Base-by-base conservation (phyloP, 2,329 filamentous ascomycete species). In the Botryotinia narcissicola region DNA sequence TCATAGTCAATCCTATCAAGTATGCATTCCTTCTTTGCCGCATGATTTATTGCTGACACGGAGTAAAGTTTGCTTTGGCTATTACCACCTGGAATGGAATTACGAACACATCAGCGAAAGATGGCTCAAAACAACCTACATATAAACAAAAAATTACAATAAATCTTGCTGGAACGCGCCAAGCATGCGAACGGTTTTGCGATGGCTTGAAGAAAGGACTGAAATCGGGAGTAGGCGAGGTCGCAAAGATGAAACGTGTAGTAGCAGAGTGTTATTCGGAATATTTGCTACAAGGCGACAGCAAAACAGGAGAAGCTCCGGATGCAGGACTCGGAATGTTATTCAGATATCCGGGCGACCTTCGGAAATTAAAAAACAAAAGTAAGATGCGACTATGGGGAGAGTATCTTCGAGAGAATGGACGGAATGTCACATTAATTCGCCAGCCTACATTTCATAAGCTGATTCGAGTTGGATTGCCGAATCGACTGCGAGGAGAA, bases 321-420 rank as follows among this genome's bases (percentile, higher is more conserved):
- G 95, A 99, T 83, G 96, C 95, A 35, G 96, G 96, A 1, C 85
- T 99, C 51, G 96, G 96, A 51, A 93, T 97, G 88, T 83, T 97
- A 22, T 99, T 98, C 83, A 91, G 92, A 79, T 99, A 99, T 80
- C 96, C 96, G 1, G 96, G 96, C 73, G 97, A 99, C 84, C 89
- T 95, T 54, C 93, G 95, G 81, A 98, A 98, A 83, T 87, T 98
- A 74, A 89, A 96, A 78, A 96, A 99, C 82, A 89, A 94, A 73
- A 97, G 95, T 80, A 99, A 99, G 85, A 98, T 99, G 92, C 89
- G 96, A 63, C 84, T 99, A 59, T 99, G 96, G 96, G 94, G 93
- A 73, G 96, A 99, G 83, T 99, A 99, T 82, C 86, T 99, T 75
- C 89, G 93, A 81, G 96, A 98, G 81, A 98, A 98, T 80, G 96